Evolutionary conservation across 768 basidiomycete species (phyloP), one percentile per base, ranked within the genome.

Genomic region (Rhodotorula diobovata): DNA sequence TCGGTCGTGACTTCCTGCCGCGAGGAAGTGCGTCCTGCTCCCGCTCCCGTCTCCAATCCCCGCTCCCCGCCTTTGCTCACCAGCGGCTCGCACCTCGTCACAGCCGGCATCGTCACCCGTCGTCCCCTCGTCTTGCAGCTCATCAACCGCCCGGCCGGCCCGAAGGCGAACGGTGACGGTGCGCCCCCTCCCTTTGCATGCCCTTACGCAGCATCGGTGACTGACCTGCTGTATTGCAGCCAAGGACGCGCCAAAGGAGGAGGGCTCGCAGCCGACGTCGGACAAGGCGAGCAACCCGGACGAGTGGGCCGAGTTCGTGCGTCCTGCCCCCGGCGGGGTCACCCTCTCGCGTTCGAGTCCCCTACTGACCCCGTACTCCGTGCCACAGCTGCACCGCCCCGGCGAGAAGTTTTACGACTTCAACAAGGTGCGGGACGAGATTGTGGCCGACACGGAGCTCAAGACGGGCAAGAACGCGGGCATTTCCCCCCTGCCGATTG

Each of bases 261-360:
- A 63, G 45, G 74, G 71, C 37, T 64, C 74, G 30, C 51, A 69
- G 58, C 74, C 71, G 57, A 75, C 74, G 16, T 67, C 67, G 16
- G 90, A 90, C 82, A 87, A 89, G 71, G 83, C 86, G 39, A 91
- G 89, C 81, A 98, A 98, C 80, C 84, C 87, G 66, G 88, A 96
- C 76, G 96, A 98, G 81, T 99, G 96, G 96, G 96, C 95, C 77
- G 96, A 99, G 82, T 99, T 99, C 85, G 84, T 97, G 41, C 93
- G 83, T 77, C 37, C n/a, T 1, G 28, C 23, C n/a, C n/a, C n/a
- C n/a, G n/a, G n/a, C n/a, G n/a, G n/a, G n/a, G n/a, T n/a, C n/a
- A n/a, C n/a, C n/a, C n/a, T n/a, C n/a, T n/a, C n/a, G n/a, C n/a
- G n/a, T n/a, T n/a, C n/a, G n/a, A n/a, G n/a, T n/a, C n/a, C n/a